Percentiles rank a stretch among this genome's conserved stretches.
Evolutionary conservation across 225 moss, liverwort and hornwort genomes (phyloP).

Genomic region (Bryoerythrophyllum caledonicum): DNA sequence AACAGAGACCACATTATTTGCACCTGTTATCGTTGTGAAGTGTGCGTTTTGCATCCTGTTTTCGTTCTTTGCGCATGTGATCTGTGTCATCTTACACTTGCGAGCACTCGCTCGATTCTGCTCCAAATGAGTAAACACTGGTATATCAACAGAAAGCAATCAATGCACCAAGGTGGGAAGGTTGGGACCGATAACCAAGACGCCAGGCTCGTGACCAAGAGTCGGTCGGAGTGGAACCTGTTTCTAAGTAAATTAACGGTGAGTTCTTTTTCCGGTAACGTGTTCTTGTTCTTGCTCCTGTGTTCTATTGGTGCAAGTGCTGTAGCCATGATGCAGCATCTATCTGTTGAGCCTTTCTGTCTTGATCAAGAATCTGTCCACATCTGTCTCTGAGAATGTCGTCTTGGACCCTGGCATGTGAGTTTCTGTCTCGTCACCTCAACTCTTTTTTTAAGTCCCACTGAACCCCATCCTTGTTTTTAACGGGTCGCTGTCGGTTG

Average conservation of each 20-base stretch:
- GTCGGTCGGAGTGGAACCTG: neutral
- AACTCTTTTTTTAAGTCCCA: neutral
- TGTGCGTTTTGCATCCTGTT: neutral
- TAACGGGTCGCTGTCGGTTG: neutral
- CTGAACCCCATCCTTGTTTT: neutral
- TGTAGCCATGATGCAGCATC: neutral
- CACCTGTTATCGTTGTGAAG: neutral
- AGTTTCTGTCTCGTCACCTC: neutral
- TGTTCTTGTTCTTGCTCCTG: constrained; percentile 2
- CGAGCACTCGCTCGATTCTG: neutral
- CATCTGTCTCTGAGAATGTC: neutral
- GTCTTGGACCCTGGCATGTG: neutral
- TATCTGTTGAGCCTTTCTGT: no score
- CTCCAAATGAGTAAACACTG: neutral
- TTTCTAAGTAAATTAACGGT: constrained; percentile 12
- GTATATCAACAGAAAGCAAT: neutral
- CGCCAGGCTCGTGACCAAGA: neutral
- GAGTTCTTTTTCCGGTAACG: neutral
- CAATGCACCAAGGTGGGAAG: neutral
- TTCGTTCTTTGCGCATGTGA: no score
- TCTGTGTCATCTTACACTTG: neutral
- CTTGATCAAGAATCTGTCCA: neutral
- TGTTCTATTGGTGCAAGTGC: constrained; percentile 11
- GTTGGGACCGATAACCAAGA: neutral
- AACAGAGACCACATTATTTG: neutral